These are phyloP conservation scores for Flaveria ramosissima DNA, from an alignment of 129 eudicot genomes.

Conservation along the genomic window DNA sequence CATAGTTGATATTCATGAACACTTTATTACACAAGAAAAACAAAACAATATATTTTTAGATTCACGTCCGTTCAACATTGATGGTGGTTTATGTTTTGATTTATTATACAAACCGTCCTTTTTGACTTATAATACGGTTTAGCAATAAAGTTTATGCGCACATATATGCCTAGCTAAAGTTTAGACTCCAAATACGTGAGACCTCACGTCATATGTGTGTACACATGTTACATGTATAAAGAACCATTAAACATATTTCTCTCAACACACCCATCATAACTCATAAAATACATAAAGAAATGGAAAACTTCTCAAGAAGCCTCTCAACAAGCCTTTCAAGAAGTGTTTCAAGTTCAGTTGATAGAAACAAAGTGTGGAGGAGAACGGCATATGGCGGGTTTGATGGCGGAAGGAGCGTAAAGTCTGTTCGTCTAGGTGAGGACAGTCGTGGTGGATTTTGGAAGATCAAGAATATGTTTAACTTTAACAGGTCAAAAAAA, in stretches of 20 bases:
- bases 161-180: not conserved
- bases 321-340: constrained; percentile 27
- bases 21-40: not conserved
- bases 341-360: constrained; percentile 28
- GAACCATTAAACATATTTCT: constrained; percentile 17
- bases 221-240: constrained; percentile 7
- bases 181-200: not conserved
- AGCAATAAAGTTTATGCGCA: not conserved
- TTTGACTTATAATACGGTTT: not conserved
- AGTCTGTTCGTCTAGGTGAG: constrained; percentile 27
- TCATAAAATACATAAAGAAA: not conserved
- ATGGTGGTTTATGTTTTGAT: not conserved
- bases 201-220: too few relatives aligned
- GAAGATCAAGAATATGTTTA: constrained; percentile 30
- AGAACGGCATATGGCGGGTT: constrained; percentile 22
- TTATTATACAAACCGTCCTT: not conserved
- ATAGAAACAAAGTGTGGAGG: constrained; percentile 33
- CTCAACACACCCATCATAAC: constrained; percentile 22
- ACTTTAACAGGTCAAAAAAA: constrained; percentile 11
- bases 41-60: not conserved
- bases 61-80: not conserved
- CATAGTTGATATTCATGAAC: not conserved
- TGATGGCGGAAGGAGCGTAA: constrained; percentile 37
- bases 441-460: constrained; percentile 14
- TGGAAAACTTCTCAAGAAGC: constrained; percentile 36